Base-by-base conservation (phyloP, 2,329 filamentous ascomycete species). In the Aspergillus neotritici region DNA sequence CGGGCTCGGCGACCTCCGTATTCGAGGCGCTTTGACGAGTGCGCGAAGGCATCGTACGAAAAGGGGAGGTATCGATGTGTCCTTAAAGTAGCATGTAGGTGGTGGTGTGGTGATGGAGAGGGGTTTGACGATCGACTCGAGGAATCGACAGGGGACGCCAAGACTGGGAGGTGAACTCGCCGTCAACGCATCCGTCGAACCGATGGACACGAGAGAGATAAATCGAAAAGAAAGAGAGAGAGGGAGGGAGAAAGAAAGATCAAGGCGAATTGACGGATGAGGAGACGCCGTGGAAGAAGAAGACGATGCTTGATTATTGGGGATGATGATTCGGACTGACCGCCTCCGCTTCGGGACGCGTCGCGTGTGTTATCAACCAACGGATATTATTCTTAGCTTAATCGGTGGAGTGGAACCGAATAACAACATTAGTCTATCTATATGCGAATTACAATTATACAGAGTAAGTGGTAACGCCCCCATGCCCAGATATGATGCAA, bases 11-110 rank as follows among this genome's bases (percentile, higher is more conserved):
- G 45, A 51, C 52, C 52, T 65, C 63, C 34, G 58, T 52, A 37
- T 61, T 52, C 43, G 57, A 53, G 53, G 56, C 60, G 49, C 56
- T 56, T 58, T 63, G 61, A 53, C 67, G 65, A 59, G 63, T 67
- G 63, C 67, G 67, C 63, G 66, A 60, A 55, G 65, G 66, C 67
- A 69, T 70, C 47, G 56, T 68, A 54, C 48, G 51, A 50, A 39
- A 34, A 15, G 12, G 47, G 31, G 34, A 47, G 31, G 39, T 32
- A 33, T 34, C 46, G 40, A 47, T 25, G 7, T 17, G 5, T 34
- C 42, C 53, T 51, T 43, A 55, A 42, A 29, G 41, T 43, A 55
- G 49, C 53, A 55, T 55, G 51, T n/a, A n/a, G n/a, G n/a, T 48
- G 53, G 39, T 40, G 21, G 29, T 14, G 30, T 7, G 39, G 33